Evolutionary conservation across 2,329 filamentous ascomycete species (phyloP).

Genomic region (Rasamsonia emersonii): DNA sequence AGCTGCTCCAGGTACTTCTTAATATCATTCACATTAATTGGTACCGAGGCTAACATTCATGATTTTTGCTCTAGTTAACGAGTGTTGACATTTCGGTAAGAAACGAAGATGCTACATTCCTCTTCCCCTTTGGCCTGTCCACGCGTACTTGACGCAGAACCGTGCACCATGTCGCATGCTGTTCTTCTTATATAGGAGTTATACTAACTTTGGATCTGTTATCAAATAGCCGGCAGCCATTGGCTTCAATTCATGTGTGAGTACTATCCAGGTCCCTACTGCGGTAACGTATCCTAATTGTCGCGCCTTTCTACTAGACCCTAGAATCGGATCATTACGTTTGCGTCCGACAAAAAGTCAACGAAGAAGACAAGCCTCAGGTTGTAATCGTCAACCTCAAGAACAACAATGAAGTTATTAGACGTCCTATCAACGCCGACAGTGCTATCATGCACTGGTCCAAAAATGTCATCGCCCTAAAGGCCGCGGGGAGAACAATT

Average conservation of each 20-base stretch:
- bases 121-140: conserved; percentile 7
- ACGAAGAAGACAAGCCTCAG: conserved; percentile 73
- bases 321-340: conserved; percentile 96
- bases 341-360: conserved; percentile 91
- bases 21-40: conserved; percentile 15
- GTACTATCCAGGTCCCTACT: conserved; percentile 24
- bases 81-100: conserved; percentile 47
- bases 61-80: conserved; percentile 37
- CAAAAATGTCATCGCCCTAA: conserved; percentile 91
- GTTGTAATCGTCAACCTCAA: conserved; percentile 98
- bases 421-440: conserved; percentile 94
- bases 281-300: conserved; percentile 18
- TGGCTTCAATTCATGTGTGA: conserved; percentile 80
- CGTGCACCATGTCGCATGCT: conserved; percentile 3
- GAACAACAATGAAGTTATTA: conserved; percentile 91
- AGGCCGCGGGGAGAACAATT: conserved; percentile 85
- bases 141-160: conserved; percentile 4
- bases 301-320: conserved; percentile 52
- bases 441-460: conserved; percentile 99
- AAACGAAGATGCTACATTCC: conserved; percentile 15
- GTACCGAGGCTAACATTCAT: conserved; percentile 24
- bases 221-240: conserved; percentile 55
- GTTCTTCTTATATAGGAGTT: not conserved
- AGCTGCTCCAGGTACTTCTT: conserved; percentile 66
- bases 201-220: conserved; percentile 5